Percentiles rank a stretch among this genome's conserved stretches.
phyloP scores from a whole-genome alignment of 2,329 filamentous ascomycete species.

The Ramularia endophylla region DNA sequence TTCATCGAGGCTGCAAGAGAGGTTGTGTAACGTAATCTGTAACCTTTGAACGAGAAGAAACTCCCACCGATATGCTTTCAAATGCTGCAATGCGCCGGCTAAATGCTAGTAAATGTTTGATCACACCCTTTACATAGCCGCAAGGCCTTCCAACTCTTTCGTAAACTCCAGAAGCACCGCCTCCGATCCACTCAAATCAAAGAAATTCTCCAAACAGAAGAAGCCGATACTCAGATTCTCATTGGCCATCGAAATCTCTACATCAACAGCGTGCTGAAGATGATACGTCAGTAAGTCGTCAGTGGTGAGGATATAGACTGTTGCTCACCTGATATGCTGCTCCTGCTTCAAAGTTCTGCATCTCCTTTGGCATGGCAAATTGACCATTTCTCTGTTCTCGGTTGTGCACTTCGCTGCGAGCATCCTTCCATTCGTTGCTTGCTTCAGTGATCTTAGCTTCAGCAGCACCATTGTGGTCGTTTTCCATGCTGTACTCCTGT shows the following conservation, averaged over 20 bases:
- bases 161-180: slow-evolving; percentile 32
- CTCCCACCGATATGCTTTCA: too few relatives aligned
- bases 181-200: slow-evolving; percentile 35
- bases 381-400: too few relatives aligned
- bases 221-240: slow-evolving; percentile 49
- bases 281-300: background rate
- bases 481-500: slow-evolving; percentile 9
- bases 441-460: slow-evolving; percentile 22
- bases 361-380: slow-evolving; percentile 15
- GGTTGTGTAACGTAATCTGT: too few relatives aligned
- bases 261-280: slow-evolving; percentile 47
- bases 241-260: slow-evolving; percentile 48
- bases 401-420: slow-evolving; percentile 7
- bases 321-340: slow-evolving; percentile 35
- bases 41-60: too few relatives aligned
- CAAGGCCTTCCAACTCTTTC: slow-evolving; percentile 15
- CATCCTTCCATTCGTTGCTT: slow-evolving; percentile 18
- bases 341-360: slow-evolving; percentile 7
- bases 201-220: slow-evolving; percentile 43
- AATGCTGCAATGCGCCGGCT: too few relatives aligned
- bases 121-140: too few relatives aligned
- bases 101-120: too few relatives aligned
- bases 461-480: background rate
- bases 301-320: too few relatives aligned
- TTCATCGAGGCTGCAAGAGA: too few relatives aligned